Conservation (phyloP, 2,329 filamentous ascomycete species). For the Colletotrichum orchidophilum region DNA sequence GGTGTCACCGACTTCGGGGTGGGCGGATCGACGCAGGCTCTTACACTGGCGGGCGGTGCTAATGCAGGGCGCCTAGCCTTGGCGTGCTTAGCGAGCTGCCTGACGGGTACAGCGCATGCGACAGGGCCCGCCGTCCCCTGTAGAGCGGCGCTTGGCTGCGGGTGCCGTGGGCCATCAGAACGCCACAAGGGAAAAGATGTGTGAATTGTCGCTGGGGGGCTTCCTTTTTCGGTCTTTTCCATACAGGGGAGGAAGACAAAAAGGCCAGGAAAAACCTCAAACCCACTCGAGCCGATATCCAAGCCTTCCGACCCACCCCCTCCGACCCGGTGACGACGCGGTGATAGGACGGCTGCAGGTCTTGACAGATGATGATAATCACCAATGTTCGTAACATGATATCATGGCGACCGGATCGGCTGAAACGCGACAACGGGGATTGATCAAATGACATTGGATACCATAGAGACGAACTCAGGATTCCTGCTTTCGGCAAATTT, state of each 20-base stretch:
- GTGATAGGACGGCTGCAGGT: neutral
- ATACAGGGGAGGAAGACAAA: neutral
- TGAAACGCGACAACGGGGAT: constrained; percentile 9
- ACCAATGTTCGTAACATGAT: constrained; percentile 1
- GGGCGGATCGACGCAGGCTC: constrained; percentile 27
- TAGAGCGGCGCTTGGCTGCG: constrained; percentile 4
- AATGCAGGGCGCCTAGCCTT: constrained; percentile 32
- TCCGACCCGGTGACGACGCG: neutral
- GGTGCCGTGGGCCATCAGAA: constrained; percentile 12
- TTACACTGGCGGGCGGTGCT: constrained; percentile 24
- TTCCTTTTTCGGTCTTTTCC: constrained; percentile 13
- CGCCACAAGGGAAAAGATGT: neutral
- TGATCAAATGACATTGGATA: constrained; percentile 1
- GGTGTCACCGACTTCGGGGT: neutral
- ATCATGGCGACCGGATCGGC: constrained; percentile 18
- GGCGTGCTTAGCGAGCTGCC: constrained; percentile 26
- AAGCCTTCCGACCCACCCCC: neutral
- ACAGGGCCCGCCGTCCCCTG: constrained; percentile 8
- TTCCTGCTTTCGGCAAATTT: constrained; percentile 10
- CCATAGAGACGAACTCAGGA: neutral
- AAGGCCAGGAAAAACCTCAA: neutral
- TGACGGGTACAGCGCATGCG: constrained; percentile 26
- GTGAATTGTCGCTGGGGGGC: neutral
- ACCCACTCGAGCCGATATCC: constrained; percentile 14
- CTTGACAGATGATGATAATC: constrained; percentile 3